Evolutionary conservation across 345 rosid genomes (phyloP).

Genomic region (Geranium brycei): DNA sequence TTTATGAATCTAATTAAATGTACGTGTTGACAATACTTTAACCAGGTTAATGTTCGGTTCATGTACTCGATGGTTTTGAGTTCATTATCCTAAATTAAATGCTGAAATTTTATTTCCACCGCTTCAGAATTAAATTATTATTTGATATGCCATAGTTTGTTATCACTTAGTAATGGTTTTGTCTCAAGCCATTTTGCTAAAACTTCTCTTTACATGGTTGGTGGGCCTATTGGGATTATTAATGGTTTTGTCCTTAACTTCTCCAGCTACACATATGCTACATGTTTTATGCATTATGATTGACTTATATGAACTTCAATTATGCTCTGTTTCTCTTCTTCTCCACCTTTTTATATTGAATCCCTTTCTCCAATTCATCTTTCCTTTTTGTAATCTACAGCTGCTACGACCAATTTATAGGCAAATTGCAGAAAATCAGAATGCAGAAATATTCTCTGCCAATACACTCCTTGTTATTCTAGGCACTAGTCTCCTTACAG

Average conservation of each 20-base stretch:
- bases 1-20: constrained; percentile 1
- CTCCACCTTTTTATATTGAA: not conserved
- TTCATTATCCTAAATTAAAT: not conserved
- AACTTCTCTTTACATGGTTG: not conserved
- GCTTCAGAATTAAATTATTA: not conserved
- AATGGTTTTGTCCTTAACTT: too few species aligned
- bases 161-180: too few species aligned
- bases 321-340: not conserved
- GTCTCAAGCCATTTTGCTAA: not conserved
- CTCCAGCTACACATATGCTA: too few species aligned
- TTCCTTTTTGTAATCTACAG: constrained; percentile 30
- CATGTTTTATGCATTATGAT: not conserved
- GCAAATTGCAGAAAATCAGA: constrained; percentile 93
- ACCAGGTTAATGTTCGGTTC: not conserved
- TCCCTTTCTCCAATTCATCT: not conserved
- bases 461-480: constrained; percentile 90
- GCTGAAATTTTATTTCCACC: not conserved
- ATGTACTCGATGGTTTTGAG: not conserved
- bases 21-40: not conserved
- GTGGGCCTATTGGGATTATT: not conserved
- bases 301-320: not conserved
- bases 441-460: constrained; percentile 97
- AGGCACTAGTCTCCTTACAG: constrained; percentile 97
- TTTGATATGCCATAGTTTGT: not conserved
- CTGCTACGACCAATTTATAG: constrained; percentile 95